Conservation (phyloP, 108 stramenopile genomes). For the Epithemia pelagica region DNA sequence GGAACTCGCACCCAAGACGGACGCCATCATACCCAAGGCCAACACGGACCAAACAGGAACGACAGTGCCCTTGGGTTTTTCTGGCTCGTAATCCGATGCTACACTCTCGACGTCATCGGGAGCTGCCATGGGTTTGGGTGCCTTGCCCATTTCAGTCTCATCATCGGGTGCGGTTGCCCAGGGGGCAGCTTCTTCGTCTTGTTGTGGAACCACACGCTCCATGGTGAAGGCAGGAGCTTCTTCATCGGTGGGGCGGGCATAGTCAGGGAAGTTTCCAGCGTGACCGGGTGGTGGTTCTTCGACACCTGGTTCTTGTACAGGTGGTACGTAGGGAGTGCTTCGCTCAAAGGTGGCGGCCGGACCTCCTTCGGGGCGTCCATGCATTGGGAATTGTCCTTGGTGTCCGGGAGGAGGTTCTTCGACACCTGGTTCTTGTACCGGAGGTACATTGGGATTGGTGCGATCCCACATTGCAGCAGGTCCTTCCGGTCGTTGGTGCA, state of each 20-base stretch:
- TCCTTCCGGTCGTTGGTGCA: background rate
- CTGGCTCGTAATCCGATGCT: background rate
- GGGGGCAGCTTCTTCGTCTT: slow-evolving; percentile 11
- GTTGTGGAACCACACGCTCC: background rate
- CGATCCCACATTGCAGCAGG: background rate
- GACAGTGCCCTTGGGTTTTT: slow-evolving; percentile 10
- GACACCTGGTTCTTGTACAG: background rate
- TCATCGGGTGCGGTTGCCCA: slow-evolving; percentile 16
- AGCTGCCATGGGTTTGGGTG: slow-evolving; percentile 14
- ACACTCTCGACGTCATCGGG: slow-evolving; percentile 15
- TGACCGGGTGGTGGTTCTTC: slow-evolving; percentile 3
- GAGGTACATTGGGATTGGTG: background rate
- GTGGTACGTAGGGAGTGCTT: background rate
- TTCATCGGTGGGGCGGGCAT: background rate
- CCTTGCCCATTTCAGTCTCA: slow-evolving; percentile 7
- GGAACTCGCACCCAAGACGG: background rate
- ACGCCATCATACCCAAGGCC: background rate
- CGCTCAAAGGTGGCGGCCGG: background rate
- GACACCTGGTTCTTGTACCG: background rate
- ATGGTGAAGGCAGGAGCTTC: background rate
- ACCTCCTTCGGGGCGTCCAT: background rate
- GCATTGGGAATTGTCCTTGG: background rate
- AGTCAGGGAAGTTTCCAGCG: background rate
- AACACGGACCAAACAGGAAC: slow-evolving; percentile 9
- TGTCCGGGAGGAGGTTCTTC: slow-evolving; percentile 1